Evolutionary conservation across 2,329 filamentous ascomycete species (phyloP).

Genomic region (Rutstroemia sp.): DNA sequence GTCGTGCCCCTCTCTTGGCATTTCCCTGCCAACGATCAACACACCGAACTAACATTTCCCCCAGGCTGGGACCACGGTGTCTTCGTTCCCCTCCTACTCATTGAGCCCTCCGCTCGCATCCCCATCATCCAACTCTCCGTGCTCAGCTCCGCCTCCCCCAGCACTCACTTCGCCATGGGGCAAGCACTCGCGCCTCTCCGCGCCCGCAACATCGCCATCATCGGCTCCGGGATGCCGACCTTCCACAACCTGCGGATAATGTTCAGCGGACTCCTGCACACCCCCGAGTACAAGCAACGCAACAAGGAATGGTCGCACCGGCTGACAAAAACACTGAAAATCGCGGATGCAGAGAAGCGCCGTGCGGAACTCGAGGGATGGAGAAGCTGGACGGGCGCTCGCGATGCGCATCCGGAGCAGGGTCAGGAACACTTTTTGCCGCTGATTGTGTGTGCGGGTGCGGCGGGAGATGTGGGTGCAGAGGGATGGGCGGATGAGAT

Average conservation of each 20-base stretch:
- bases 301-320: slow-evolving; percentile 46
- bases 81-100: slow-evolving; percentile 37
- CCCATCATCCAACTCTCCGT: slow-evolving; percentile 69
- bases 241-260: slow-evolving; percentile 61
- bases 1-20: neutral
- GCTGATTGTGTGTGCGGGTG: slow-evolving; percentile 49
- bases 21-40: neutral
- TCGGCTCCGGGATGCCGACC: slow-evolving; percentile 63
- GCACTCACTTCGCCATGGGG: slow-evolving; percentile 60
- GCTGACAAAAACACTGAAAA: slow-evolving; percentile 30
- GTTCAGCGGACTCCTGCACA: slow-evolving; percentile 38
- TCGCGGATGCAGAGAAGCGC: slow-evolving; percentile 29
- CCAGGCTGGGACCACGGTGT: slow-evolving; percentile 55
- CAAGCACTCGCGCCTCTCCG: slow-evolving; percentile 58
- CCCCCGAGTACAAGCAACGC: slow-evolving; percentile 49
- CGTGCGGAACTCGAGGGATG: slow-evolving; percentile 38
- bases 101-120: slow-evolving; percentile 32
- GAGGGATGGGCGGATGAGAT: slow-evolving; percentile 19
- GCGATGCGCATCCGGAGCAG: slow-evolving; percentile 50
- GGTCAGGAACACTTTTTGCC: slow-evolving; percentile 55
- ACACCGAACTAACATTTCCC: neutral
- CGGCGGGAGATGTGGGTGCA: slow-evolving; percentile 41
- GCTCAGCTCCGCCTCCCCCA: slow-evolving; percentile 49
- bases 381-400: slow-evolving; percentile 44
- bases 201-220: slow-evolving; percentile 59